phyloP scores from a whole-genome alignment of 371 early-diverging fungal genomes.

The Rhizopus sp. region DNA sequence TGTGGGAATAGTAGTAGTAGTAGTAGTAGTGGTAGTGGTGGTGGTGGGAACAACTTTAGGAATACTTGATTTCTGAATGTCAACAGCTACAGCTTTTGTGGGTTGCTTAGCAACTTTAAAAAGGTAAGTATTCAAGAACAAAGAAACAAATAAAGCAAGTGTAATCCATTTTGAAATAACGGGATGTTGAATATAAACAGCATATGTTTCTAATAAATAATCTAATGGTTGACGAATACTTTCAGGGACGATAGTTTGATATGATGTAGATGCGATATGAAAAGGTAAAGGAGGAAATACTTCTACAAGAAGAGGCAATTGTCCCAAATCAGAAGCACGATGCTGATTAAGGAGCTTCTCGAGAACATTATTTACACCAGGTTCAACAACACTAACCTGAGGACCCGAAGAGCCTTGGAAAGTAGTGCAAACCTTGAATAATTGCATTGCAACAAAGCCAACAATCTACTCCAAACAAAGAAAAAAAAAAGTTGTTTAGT shows the following conservation, averaged over 20 bases:
- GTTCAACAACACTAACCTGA: constrained; percentile 44
- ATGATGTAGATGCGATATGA: constrained; percentile 31
- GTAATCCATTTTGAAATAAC: constrained; percentile 65
- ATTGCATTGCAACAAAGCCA: constrained; percentile 74
- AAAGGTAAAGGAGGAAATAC: constrained; percentile 65
- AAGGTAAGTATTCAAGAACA: constrained; percentile 67
- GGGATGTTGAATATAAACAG: constrained; percentile 64
- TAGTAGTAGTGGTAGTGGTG: constrained; percentile 11
- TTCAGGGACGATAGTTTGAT: constrained; percentile 29
- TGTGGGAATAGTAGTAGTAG: constrained; percentile 20
- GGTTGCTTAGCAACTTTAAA: constrained; percentile 65
- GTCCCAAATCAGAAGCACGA: constrained; percentile 37
- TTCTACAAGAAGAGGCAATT: constrained; percentile 59
- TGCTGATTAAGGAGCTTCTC: constrained; percentile 48
- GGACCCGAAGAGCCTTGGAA: constrained; percentile 46
- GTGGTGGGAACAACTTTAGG: too few relatives aligned
- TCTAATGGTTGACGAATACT: constrained; percentile 53
- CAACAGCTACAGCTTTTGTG: too few relatives aligned
- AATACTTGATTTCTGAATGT: too few relatives aligned
- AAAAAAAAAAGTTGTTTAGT: too few relatives aligned
- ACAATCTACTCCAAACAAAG: too few relatives aligned
- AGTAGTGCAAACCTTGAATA: constrained; percentile 72
- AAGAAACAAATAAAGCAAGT: constrained; percentile 54
- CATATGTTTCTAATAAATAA: constrained; percentile 48
- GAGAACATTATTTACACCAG: constrained; percentile 46